Conservation (phyloP, 2,329 filamentous ascomycete genomes). For the Lachnellula subtilissima region DNA sequence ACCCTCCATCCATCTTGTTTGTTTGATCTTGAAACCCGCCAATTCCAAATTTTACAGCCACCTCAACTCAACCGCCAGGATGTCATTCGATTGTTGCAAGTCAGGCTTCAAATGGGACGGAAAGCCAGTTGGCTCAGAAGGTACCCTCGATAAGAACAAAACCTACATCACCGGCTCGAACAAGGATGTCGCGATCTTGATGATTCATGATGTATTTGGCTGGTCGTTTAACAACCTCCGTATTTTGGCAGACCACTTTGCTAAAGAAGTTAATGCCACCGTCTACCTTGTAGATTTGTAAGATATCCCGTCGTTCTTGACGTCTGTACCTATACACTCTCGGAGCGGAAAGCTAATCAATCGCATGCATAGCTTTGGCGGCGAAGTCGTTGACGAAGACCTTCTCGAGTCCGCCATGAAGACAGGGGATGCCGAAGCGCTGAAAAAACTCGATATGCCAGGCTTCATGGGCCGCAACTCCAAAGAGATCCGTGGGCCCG, state of each 20-base stretch:
- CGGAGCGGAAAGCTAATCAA: neutral
- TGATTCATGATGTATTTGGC: constrained; percentile 34
- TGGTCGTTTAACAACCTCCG: constrained; percentile 41
- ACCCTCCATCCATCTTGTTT: no score
- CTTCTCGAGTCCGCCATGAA: neutral
- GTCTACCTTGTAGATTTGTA: constrained; percentile 34
- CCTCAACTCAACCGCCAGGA: neutral
- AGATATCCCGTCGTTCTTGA: neutral
- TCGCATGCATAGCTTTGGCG: neutral
- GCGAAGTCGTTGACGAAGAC: constrained; percentile 1
- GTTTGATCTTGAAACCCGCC: no score
- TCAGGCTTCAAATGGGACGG: neutral
- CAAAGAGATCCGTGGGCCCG: constrained; percentile 3
- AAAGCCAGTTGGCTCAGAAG: neutral
- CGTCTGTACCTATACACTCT: neutral
- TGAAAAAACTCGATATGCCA: constrained; percentile 1
- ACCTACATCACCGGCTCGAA: constrained; percentile 22
- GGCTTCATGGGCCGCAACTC: constrained; percentile 2
- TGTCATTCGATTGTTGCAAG: neutral
- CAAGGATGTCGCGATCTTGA: constrained; percentile 24
- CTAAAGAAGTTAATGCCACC: constrained; percentile 38
- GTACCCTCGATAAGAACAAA: neutral
- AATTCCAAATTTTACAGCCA: no score
- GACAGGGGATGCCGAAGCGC: neutral
- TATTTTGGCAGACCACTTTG: constrained; percentile 42